Evolutionary conservation across 306 rosid genomes (phyloP).

Genomic region (Ormosia emarginata): DNA sequence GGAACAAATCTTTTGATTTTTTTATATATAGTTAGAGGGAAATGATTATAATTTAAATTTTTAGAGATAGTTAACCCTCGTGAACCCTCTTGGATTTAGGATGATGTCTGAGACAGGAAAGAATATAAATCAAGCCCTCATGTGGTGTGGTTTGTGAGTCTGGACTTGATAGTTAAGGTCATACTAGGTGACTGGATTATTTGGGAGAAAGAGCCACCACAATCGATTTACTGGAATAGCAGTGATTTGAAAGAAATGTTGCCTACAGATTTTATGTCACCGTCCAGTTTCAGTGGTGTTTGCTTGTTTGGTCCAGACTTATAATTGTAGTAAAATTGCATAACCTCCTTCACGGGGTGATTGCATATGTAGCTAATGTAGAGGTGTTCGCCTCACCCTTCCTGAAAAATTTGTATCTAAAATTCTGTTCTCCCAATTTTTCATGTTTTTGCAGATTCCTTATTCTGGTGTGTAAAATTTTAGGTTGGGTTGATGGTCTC

Average conservation of each 20-base stretch:
- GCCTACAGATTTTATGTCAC: not conserved
- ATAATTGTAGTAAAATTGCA: not conserved
- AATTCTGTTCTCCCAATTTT: not conserved
- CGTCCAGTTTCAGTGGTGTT: not conserved
- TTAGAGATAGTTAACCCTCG: not conserved
- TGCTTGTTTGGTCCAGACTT: not conserved
- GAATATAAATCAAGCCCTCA: constrained; percentile 1
- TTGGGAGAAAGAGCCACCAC: not conserved
- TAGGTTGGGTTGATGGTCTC: not conserved
- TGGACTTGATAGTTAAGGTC: not conserved
- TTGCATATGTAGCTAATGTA: too few species aligned
- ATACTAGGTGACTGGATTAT: not conserved
- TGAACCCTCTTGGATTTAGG: not conserved
- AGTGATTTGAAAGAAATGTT: not conserved
- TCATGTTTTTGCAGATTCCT: not conserved
- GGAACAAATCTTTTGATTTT: not conserved
- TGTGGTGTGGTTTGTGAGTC: not conserved
- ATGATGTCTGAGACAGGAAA: not conserved
- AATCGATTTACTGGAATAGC: not conserved
- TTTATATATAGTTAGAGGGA: not conserved
- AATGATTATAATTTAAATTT: not conserved
- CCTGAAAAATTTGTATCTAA: too few species aligned
- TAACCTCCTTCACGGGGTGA: not conserved
- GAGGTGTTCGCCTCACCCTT: too few species aligned
- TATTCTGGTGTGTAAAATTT: not conserved